Base-by-base conservation (phyloP, 768 basidiomycete species). In the Xerocomellus dryophilus region DNA sequence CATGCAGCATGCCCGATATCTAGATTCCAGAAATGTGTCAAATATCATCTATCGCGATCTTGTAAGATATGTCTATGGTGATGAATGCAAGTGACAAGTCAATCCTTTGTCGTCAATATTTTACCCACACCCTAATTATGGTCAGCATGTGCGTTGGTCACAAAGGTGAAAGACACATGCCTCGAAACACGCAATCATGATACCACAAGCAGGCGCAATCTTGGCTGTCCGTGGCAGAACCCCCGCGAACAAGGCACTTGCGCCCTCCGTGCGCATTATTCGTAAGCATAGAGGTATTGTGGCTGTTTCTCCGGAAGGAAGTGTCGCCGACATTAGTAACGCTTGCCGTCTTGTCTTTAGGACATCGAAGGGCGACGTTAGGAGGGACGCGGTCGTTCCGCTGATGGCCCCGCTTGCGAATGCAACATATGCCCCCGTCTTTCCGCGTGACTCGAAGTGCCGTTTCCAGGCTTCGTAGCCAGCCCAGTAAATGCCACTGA, bases 161-260 rank as follows among this genome's bases (percentile, higher is more conserved):
- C n/a, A 12, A 51, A 23, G 25, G 23, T 21, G 2, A 32, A 53
- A 49, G 36, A 18, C 21, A 41, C 80, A 29, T 61, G 85, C 94
- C 83, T 98, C 95, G 67, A 88, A 98, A 69, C 88, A 94, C 51
- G 90, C 84, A 68, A 98, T 97, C 96, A 98, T 98, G 60, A 99
- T 88, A 21, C 96, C 96, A 71, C 97, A 99, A 39, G 96, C 97
- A 36, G 97, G 97, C 11, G 93, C 93, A 58, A 97, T 96, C 72
- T 98, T 99, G 40, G 85, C 93, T 48, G 95, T 84, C 36, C 97
- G 85, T 47, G 96, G 96, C 8, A 85, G 70, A 38, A 93, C 73
- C 0, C 97, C 97, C 32, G 91, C 85, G 66, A 88, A 96, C 45
- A 98, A 73, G 2, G 90, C 88, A 9, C 80, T 70, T 5, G 75